Conservation (phyloP, 805 yeast genomes). For the Metschnikowia lunata region DNA sequence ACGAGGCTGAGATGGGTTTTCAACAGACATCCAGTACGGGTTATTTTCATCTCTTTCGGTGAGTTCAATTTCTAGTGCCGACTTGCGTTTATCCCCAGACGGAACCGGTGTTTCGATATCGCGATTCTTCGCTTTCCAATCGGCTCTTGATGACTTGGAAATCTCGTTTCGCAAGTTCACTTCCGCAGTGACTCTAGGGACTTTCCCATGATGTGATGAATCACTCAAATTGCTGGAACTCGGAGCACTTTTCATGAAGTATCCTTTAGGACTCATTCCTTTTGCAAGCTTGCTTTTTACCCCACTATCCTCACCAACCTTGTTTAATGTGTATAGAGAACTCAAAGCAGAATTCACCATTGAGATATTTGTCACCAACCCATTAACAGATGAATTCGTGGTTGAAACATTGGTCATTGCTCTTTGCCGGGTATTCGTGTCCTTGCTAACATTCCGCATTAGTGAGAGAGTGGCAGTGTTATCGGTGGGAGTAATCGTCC, state of each 20-base stretch:
- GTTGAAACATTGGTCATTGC: constrained; percentile 27
- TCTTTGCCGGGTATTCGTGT: constrained; percentile 2
- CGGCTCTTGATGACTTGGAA: constrained; percentile 1
- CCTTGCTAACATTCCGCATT: constrained; percentile 14
- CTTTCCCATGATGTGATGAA: constrained; percentile 2
- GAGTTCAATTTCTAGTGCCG: constrained; percentile 10
- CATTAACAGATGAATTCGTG: constrained; percentile 32
- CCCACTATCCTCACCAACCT: constrained; percentile 13
- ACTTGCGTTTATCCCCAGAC: constrained; percentile 7
- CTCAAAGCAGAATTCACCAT: constrained; percentile 35
- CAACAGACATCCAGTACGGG: constrained; percentile 33
- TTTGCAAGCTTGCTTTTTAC: neutral
- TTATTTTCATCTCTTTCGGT: constrained; percentile 13
- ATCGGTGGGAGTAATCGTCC: neutral
- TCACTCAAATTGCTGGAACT: constrained; percentile 4
- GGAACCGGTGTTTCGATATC: neutral
- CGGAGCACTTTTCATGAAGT: neutral
- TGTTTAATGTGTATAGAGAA: constrained; percentile 35
- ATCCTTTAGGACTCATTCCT: neutral
- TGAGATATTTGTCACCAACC: constrained; percentile 31
- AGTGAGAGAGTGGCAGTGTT: constrained; percentile 26
- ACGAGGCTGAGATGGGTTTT: constrained; percentile 69
- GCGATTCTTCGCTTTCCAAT: neutral
- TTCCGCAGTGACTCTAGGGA: constrained; percentile 6
- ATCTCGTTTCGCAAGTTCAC: constrained; percentile 7